Base-by-base conservation (phyloP, 768 basidiomycete species). In the Nidularia pulvinata region DNA sequence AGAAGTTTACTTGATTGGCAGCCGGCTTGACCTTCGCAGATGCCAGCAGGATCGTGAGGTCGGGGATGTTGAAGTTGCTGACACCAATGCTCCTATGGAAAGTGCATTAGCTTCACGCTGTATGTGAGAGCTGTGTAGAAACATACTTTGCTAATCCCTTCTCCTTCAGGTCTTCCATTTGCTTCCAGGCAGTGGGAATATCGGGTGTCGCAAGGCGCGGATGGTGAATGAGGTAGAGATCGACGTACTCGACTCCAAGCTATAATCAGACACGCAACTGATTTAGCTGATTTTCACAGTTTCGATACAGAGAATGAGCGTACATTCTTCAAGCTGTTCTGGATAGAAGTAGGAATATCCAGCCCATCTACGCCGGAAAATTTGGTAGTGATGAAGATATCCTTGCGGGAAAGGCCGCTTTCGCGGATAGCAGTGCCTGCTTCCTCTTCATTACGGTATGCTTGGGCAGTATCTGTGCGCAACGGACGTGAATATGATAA, bases 141-240 rank as follows among this genome's bases (percentile, higher is more conserved):
- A 57, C 70, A 36, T 50, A 84, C 85, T 81, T 87, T 51, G 77
- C 79, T 2, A 84, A 68, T 1, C 86, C 86, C n/a, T 77, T 69
- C 16, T 72, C 67, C 57, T 82, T 77, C 51, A 87, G 57, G 14
- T 74, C 73, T 61, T 88, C 87, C 75, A 90, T 80, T 62, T 84
- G 70, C 33, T 68, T 76, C 88, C 88, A 90, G 2, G 75, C 74
- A 36, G 78, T 81, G 1, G 82, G 79, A 36, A 86, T 85, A 57
- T 88, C 82, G 1, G 84, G 82, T 19, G 66, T 58, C 7, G 81
- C 83, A 16, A 83, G 66, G 3, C 71, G 60, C 6, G 86, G 86
- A 51, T 65, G 59, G 64, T 90, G 88, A 46, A 90, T 84, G 42
- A 90, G 79, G 65, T 91, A 91, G 37, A 90, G 65, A 65, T 92